Base-by-base conservation (phyloP, 257 asterid species). In the Petrea volubilis region DNA sequence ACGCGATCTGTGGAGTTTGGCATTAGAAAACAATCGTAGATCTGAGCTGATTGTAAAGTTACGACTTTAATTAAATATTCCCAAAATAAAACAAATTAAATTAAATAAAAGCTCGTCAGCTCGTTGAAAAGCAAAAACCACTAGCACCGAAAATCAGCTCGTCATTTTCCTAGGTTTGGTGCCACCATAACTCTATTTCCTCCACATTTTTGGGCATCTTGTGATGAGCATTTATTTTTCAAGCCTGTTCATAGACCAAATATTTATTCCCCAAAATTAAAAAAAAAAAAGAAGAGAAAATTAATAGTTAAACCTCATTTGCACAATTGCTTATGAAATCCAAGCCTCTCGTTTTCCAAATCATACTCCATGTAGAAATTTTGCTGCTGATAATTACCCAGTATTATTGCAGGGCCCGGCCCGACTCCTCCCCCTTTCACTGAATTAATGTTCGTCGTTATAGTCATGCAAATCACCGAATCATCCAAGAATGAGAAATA, bases 371-470 rank as follows among this genome's bases (percentile, higher is more conserved):
- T 7, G 64, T 83, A 83, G 34, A 83, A 67, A 72, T 88, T 74
- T 80, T 83, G 95, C 80, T 85, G 89, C 84, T 85, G 91, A 77
- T 85, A 85, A 64, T 83, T 88, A 0, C 95, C 91, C 68, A 85
- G 28, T 1, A 83, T 76, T 1, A 88, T 83, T 0, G 89, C 78
- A 14, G 77, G 91, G 77, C 77, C 89, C 75, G 58, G 49, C 75
- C 81, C 73, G 51, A 49, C 64, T 17, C 74, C 80, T 2, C 50
- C 70, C n/a, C n/a, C n/a, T n/a, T n/a, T n/a, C n/a, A n/a, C n/a
- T 1, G 4, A 6, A 28, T 10, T 24, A 18, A 38, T 11, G 25
- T 24, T 36, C 44, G 82, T 36, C 15, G 81, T 53, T 0, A 85
- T 3, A 0, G 86, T 80, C 84, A 88, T 68, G 68, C 95, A 88